Evolutionary conservation across 2,329 filamentous ascomycete genomes (phyloP).

Genomic region (Phaeosphaeriaceae sp.): DNA sequence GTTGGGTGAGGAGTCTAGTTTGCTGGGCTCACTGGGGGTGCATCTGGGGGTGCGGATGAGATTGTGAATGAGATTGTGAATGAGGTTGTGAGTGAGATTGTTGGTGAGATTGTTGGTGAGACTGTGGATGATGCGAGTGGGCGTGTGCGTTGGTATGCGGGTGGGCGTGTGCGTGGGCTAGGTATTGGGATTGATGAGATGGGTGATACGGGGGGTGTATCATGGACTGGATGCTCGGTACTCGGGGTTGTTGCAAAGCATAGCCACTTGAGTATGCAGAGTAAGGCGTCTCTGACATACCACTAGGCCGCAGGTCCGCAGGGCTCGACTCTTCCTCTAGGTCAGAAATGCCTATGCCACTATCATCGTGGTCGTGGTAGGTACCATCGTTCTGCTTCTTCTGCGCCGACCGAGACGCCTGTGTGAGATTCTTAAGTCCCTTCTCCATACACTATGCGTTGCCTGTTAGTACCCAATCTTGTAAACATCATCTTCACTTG

Average conservation of each 20-base stretch:
- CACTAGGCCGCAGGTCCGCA: conserved; percentile 31
- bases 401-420: conserved; percentile 68
- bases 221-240: conserved; percentile 51
- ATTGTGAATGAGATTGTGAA: neutral
- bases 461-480: conserved; percentile 14
- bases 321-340: conserved; percentile 52
- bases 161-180: neutral
- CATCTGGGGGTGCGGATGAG: conserved; percentile 7
- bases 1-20: no score
- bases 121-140: conserved; percentile 11
- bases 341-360: conserved; percentile 67
- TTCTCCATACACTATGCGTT: conserved; percentile 75
- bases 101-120: neutral
- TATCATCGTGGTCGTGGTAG: conserved; percentile 66
- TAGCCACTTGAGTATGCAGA: conserved; percentile 25
- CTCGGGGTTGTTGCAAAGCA: conserved; percentile 33
- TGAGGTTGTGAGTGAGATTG: neutral
- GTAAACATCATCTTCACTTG: neutral
- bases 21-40: conserved; percentile 21
- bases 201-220: conserved; percentile 26
- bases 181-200: conserved; percentile 6
- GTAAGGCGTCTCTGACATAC: conserved; percentile 29
- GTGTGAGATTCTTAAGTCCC: conserved; percentile 80
- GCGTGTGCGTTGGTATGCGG: neutral
- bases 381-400: conserved; percentile 63